These are phyloP conservation scores for Amanita subjunquillea DNA, from an alignment of 768 basidiomycete species.

Conservation along the genomic window DNA sequence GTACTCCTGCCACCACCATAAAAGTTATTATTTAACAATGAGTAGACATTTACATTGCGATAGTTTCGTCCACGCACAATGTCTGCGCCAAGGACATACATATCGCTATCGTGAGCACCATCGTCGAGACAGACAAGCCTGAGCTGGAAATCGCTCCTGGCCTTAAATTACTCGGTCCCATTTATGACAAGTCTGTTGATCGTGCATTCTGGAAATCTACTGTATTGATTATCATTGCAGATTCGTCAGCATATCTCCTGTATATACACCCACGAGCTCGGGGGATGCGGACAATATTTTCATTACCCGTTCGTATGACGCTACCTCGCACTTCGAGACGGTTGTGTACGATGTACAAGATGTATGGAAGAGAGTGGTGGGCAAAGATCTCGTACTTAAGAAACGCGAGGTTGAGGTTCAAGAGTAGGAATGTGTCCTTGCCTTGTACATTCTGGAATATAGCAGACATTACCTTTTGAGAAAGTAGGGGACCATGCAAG, in stretches of 20 bases:
- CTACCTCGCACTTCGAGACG: constrained; percentile 98
- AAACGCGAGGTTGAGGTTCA: constrained; percentile 71
- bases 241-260: constrained; percentile 80
- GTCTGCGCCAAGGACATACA: constrained; percentile 94
- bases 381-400: constrained; percentile 74
- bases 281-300: constrained; percentile 87
- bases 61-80: constrained; percentile 95
- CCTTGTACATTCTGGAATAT: not conserved
- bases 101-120: constrained; percentile 95
- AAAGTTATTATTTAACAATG: not conserved
- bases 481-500: not conserved
- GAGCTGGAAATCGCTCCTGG: constrained; percentile 91
- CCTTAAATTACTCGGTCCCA: constrained; percentile 82
- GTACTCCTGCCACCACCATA: constrained; percentile 13
- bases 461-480: not conserved
- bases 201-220: not conserved
- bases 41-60: constrained; percentile 95
- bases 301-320: constrained; percentile 96
- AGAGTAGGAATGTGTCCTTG: constrained; percentile 18
- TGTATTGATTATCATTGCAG: constrained; percentile 28
- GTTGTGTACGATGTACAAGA: constrained; percentile 96
- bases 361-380: constrained; percentile 86
- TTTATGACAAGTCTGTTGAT: constrained; percentile 74
- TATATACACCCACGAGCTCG: constrained; percentile 81
- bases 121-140: constrained; percentile 90